Percentiles rank a stretch among this genome's conserved stretches.
These are phyloP conservation scores for Aleurites moluccanus DNA, from an alignment of 441 rosid genomes.

Conservation along the genomic window DNA sequence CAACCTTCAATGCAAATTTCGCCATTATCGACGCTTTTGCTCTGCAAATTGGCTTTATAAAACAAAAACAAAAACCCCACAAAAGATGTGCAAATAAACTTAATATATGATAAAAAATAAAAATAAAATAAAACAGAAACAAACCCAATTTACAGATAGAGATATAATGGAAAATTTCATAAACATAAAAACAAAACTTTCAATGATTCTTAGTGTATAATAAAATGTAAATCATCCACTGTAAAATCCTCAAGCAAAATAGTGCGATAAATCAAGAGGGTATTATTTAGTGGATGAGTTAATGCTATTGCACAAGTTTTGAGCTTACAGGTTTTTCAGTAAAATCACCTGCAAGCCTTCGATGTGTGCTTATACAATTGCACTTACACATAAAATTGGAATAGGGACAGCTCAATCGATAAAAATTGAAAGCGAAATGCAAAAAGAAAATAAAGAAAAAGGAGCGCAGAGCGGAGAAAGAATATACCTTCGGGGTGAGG, in stretches of 20 bases:
- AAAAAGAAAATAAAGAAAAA: background rate
- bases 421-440: background rate
- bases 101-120: background rate
- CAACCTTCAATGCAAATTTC: constrained; percentile 93
- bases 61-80: background rate
- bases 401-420: background rate
- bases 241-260: constrained; percentile 11
- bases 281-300: constrained; percentile 1
- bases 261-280: background rate
- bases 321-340: constrained; percentile 42
- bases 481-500: constrained; percentile 28
- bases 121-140: too few species aligned
- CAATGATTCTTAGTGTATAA: background rate
- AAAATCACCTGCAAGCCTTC: constrained; percentile 56
- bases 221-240: constrained; percentile 16
- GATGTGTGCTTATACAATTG: constrained; percentile 48
- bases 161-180: background rate
- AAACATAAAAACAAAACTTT: background rate
- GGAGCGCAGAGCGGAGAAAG: background rate
- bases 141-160: background rate
- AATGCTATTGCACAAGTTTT: constrained; percentile 17
- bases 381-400: background rate
- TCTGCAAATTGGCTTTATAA: constrained; percentile 78
- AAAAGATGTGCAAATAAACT: background rate
- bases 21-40: constrained; percentile 75